Evolutionary conservation across 768 basidiomycete genomes (phyloP), one percentile per base, ranked within the genome.

Genomic region (Auriculariales sp.): DNA sequence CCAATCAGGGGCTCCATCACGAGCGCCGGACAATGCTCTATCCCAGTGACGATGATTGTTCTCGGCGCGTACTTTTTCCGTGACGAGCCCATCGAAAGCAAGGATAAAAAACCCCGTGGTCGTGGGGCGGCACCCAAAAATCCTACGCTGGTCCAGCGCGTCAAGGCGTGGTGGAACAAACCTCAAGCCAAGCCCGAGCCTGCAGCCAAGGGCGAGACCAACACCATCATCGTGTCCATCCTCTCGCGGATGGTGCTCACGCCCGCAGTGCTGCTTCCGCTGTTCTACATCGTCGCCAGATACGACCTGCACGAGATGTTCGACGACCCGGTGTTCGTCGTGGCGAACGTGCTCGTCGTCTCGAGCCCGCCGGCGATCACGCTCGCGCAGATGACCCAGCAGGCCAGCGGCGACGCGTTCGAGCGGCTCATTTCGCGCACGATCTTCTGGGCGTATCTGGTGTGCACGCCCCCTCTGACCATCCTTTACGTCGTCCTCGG

Each of bases 381-480:
- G 17, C 69, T 81, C 24, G 78, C 80, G 2, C 79, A 86, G 71
- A 88, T 92, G 57, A 89, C 90, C 1, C 84, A 89, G 61, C 82
- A 85, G 58, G 84, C 82, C 2, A 82, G 70, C 0, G 86, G 88
- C 2, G 88, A 88, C 58, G 81, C 87, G 0, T 97, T 98, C 60
- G 94, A 97, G 66, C 72, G 90, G 1, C 72, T 97, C 30, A 84
- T 95, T 62, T 83, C 80, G 52, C 75, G 87, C 48, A 97, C 93
- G 0, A 88, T 97, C 52, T 91, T 91, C 62, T 92, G 90, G 89
- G 74, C 83, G 2, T 97, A 94, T 60, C 91, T 87, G 56, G 66
- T 90, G 29, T 68, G 92, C 50, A 93, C 92, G 0, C 91, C 92
- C 2, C 85, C 87, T 2, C 71, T 83, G n/a, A 88, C 81, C 49